These are phyloP conservation scores for Colletotrichum liaoningense DNA, from an alignment of 2,329 filamentous ascomycete species.

Conservation along the genomic window DNA sequence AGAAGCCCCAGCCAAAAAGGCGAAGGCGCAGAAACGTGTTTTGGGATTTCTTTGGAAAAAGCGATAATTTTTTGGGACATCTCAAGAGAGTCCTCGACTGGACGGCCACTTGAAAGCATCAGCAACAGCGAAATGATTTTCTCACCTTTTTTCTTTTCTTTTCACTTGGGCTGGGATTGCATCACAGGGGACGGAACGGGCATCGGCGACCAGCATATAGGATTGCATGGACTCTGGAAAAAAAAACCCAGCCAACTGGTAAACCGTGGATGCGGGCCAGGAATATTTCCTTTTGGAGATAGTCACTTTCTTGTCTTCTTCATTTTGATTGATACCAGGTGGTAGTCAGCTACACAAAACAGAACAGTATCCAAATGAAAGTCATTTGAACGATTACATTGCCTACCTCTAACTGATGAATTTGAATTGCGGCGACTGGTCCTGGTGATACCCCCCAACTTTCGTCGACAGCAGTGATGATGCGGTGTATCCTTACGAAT, in stretches of 20 bases:
- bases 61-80: conserved; percentile 30
- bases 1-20: background rate
- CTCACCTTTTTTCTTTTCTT: background rate
- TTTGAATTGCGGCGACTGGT: background rate
- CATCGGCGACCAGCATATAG: conserved; percentile 31
- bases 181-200: conserved; percentile 19
- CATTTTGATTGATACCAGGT: conserved; percentile 29
- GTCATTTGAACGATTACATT: background rate
- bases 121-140: conserved; percentile 35
- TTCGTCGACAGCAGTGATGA: background rate
- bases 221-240: conserved; percentile 29
- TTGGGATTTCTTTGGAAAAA: conserved; percentile 17
- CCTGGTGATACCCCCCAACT: background rate
- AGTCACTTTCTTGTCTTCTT: background rate
- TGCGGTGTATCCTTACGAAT: background rate
- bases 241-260: conserved; percentile 9
- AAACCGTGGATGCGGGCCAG: conserved; percentile 22
- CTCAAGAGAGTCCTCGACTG: conserved; percentile 29
- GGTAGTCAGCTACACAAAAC: conserved; percentile 11
- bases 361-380: conserved; percentile 7
- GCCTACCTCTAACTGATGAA: too few relatives aligned
- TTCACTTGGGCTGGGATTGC: conserved; percentile 17
- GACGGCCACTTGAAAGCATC: conserved; percentile 33
- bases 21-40: background rate
- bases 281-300: conserved; percentile 2